phyloP scores from a whole-genome alignment of 1,139 yeast species.

The Suzukiozyma palmioleophila region DNA sequence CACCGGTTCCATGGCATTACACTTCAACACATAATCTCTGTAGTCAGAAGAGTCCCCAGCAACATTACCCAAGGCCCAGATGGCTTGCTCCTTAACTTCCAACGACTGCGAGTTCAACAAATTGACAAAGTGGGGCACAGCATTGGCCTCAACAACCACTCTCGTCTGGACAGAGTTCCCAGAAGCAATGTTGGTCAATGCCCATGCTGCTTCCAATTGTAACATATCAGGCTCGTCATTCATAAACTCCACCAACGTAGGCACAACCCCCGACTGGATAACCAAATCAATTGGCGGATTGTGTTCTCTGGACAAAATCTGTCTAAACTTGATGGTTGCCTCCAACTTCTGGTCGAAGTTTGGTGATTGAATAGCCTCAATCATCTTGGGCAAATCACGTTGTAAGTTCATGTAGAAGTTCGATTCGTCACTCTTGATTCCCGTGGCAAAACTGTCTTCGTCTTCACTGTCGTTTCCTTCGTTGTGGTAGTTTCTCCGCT shows the following conservation, averaged over 20 bases:
- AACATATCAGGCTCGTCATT: conserved; percentile 77
- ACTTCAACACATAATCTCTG: conserved; percentile 81
- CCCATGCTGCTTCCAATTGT: conserved; percentile 99
- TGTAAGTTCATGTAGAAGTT: conserved; percentile 56
- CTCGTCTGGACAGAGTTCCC: conserved; percentile 88
- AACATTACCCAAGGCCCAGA: conserved; percentile 98
- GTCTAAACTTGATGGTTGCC: conserved; percentile 91
- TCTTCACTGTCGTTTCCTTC: conserved; percentile 41
- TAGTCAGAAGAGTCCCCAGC: conserved; percentile 93
- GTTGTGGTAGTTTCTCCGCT: conserved; percentile 74
- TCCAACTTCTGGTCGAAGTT: conserved; percentile 79
- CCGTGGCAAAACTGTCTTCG: conserved; percentile 37
- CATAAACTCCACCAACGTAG: conserved; percentile 85
- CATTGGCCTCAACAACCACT: conserved; percentile 88
- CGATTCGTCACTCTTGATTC: conserved; percentile 38
- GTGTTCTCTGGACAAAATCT: conserved; percentile 87
- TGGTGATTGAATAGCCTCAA: conserved; percentile 71
- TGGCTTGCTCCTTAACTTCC: conserved; percentile 97
- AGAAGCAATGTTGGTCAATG: conserved; percentile 95
- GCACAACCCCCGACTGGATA: conserved; percentile 89
- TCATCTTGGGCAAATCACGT: conserved; percentile 80
- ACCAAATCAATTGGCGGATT: conserved; percentile 97
- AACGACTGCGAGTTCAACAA: conserved; percentile 74
- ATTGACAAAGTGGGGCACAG: conserved; percentile 86
- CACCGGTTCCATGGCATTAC: conserved; percentile 89